Evolutionary conservation across 1,284 basidiomycete species (phyloP).

Genomic region (Ganoderma boninense): DNA sequence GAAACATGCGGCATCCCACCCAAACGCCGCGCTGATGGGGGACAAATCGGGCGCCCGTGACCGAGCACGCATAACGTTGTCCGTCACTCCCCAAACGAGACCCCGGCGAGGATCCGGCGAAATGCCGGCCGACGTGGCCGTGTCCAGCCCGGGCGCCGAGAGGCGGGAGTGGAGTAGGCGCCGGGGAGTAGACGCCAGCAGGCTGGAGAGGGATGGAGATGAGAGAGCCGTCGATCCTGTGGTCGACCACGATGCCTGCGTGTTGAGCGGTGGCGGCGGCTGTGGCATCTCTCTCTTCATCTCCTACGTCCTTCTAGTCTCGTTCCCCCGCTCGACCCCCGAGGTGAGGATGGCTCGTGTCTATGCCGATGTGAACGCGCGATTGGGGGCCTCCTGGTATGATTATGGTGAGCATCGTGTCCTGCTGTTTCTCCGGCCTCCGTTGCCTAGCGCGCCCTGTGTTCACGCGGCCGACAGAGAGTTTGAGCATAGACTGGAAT

Average conservation of each 20-base stretch:
- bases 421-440: slow-evolving; percentile 6
- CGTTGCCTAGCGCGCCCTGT: slow-evolving; percentile 24
- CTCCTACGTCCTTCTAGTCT: slow-evolving; percentile 4
- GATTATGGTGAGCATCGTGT: slow-evolving; percentile 70
- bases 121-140: neutral
- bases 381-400: slow-evolving; percentile 78
- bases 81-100: slow-evolving; percentile 1
- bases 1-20: slow-evolving; percentile 5
- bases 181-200: neutral
- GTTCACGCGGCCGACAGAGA: slow-evolving; percentile 54
- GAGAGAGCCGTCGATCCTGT: slow-evolving; percentile 25
- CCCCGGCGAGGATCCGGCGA: slow-evolving; percentile 4
- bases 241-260: slow-evolving; percentile 27
- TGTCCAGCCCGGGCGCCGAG: no score
- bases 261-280: slow-evolving; percentile 25
- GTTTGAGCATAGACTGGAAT: slow-evolving; percentile 84
- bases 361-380: slow-evolving; percentile 76
- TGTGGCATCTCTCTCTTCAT: slow-evolving; percentile 20
- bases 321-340: neutral
- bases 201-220: slow-evolving; percentile 12
- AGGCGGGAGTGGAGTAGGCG: slow-evolving; percentile 1
- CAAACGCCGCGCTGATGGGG: slow-evolving; percentile 16
- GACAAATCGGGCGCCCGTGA: slow-evolving; percentile 22
- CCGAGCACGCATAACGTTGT: neutral
- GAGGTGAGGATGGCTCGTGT: slow-evolving; percentile 58